Evolutionary conservation across 306 rosid species (phyloP), one percentile per base, ranked within the genome.

Genomic region (Trichosanthes cucumerina): DNA sequence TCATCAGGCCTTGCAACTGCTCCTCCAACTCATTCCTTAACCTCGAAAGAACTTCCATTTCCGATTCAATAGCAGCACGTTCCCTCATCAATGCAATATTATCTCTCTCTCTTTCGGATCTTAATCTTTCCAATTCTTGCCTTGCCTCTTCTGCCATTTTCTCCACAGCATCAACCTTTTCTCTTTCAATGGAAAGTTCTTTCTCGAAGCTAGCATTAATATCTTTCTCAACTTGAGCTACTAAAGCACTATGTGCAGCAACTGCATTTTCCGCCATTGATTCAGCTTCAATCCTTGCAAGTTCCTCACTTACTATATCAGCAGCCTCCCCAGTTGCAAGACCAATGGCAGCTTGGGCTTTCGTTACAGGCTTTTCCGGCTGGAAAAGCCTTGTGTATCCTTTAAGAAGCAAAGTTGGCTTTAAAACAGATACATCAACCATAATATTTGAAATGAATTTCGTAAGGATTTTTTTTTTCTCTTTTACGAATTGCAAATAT

Each of bases 261-360:
- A 96, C 99, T 72, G 90, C 99, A 71, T 92, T 96, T 85, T 92
- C 99, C 54, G 99, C 99, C 80, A 91, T 82, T 60, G 93, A 84
- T 84, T 96, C 99, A 54, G 99, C 98, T 88, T 96, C 98, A 68
- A 96, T 96, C 78, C 98, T 97, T 76, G 98, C 90, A 83, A 96
- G 96, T 88, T 96, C 99, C 86, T 96, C 99, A 41, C 90, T 88
- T 62, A 96, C 98, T 6, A 79, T 72, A 68, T 96, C 99, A 78
- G 96, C 89, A 77, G 95, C 92, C 86, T 96, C 98, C n/a, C 99
- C 97, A 4, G 92, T 91, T 64, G 98, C 93, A 81, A 96, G 96
- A 78, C 98, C 99, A 84, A 96, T 81, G 76, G 99, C 98, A 64
- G 98, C 98, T 88, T 96, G 99, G 81, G 93, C 92, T 82, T 96